These are phyloP conservation scores for Dactylonectria macrodidyma DNA, from an alignment of 2,329 filamentous ascomycete genomes.

Conservation along the genomic window DNA sequence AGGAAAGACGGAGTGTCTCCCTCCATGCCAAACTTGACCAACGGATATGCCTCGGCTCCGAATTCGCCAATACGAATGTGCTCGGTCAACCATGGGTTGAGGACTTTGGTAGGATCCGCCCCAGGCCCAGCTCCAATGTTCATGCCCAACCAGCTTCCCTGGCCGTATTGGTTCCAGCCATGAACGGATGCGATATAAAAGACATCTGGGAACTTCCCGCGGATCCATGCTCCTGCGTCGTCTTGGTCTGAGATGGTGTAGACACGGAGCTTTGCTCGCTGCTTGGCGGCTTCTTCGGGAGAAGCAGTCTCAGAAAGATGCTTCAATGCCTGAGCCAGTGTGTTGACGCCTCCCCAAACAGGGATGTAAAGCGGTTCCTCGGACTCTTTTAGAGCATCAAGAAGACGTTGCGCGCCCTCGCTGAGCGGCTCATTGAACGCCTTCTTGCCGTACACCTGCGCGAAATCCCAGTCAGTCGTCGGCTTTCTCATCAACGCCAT, in stretches of 20 bases:
- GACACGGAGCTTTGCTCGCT: conserved; percentile 61
- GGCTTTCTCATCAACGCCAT: not conserved
- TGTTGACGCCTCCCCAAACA: conserved; percentile 68
- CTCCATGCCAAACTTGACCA: conserved; percentile 65
- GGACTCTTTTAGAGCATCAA: conserved; percentile 39
- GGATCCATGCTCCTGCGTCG: conserved; percentile 69
- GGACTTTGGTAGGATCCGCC: conserved; percentile 53
- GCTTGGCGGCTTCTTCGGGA: conserved; percentile 49
- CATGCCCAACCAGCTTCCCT: conserved; percentile 71
- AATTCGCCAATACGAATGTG: conserved; percentile 65
- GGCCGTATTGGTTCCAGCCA: conserved; percentile 67
- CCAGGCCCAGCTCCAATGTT: conserved; percentile 24
- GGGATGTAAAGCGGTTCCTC: conserved; percentile 63
- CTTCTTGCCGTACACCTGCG: conserved; percentile 43
- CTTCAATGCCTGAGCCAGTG: conserved; percentile 63
- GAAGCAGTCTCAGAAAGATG: conserved; percentile 48
- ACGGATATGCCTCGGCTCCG: conserved; percentile 57
- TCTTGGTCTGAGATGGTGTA: conserved; percentile 74
- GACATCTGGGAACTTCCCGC: conserved; percentile 65
- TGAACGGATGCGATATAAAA: conserved; percentile 70
- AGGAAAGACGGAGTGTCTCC: conserved; percentile 65
- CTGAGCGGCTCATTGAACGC: conserved; percentile 39
- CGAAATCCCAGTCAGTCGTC: not conserved
- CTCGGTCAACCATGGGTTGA: conserved; percentile 64
- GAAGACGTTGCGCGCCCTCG: conserved; percentile 59